Evolutionary conservation across 352 stramenopile genomes (phyloP), one percentile per base, ranked within the genome.

Genomic region (Phytophthora europaea): DNA sequence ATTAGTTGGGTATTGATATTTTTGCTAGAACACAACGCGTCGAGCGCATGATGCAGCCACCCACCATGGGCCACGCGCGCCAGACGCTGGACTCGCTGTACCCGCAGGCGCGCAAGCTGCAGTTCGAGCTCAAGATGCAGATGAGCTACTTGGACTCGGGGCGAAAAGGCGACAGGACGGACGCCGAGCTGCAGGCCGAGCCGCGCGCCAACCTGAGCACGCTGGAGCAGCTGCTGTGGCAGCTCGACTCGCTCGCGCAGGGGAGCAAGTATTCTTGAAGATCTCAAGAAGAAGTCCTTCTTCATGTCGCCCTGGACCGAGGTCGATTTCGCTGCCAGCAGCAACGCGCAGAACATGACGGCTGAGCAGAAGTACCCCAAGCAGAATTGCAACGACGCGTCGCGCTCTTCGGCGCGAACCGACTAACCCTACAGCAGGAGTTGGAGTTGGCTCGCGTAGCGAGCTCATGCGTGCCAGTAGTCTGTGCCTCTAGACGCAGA

Each of bases 61-160:
- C 38, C 15, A 16, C 40, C 40, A 48, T 48, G 40, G 40, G 40
- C 15, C 36, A 16, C 36, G 40, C 40, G 40, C 54, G 48, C 28
- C 78, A 85, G 67, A 88, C 87, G 70, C 77, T 94, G 45, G 81
- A 86, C 58, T 83, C 87, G 72, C 82, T 96, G 67, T 94, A 94
- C 56, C 86, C 88, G 23, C 89, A 93, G 76, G 89, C 87, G 23
- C 80, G 87, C 43, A 96, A 96, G 77, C 80, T 94, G 47, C 88
- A 94, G 72, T 96, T 94, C 73, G 89, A 96, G 73, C 85, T 96
- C 67, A 96, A 96, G 80, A 94, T 94, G 85, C 89, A 96, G 76
- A 88, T 96, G 70, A 93, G 84, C 68, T 96, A 95, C 73, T 54
- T 96, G 51, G 89, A 96, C 64, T 90, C 85, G 6, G 82, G 83